Base-by-base conservation (phyloP, 257 asterid species). In the Scutellaria baicalensis region DNA sequence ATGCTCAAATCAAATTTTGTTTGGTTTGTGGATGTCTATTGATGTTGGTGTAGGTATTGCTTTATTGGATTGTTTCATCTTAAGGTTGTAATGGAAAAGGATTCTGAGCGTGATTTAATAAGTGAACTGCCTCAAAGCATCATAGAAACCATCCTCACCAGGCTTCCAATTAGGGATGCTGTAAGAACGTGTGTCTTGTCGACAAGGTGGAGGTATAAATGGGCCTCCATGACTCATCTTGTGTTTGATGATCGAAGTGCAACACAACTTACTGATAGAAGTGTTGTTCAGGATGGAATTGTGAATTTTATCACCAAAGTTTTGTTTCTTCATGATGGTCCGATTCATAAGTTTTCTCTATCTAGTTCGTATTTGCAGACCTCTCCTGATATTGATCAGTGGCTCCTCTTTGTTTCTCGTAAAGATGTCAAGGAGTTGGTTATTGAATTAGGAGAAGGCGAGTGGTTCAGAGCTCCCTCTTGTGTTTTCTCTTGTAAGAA, bases 101-200 rank as follows among this genome's bases (percentile, higher is more conserved):
- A 77, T 75, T 38, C 8, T 3, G 86, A 14, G 54, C 62, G 11
- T 33, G 97, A 93, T 83, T 70, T 84, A 66, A 81, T 93, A 18
- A 90, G 92, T 60, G 96, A 93, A 74, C 86, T 93, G 68, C 98
- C 98, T 14, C 90, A 84, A 64, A 83, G 96, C 79, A 86, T 93
- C 59, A 66, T 85, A 70, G 97, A 88, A 81, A 75, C 78, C 68
- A 88, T 93, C 65, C 91, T 93, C 60, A 64, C 84, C 9, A 93
- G 78, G 87, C 85, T 93, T 73, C 92, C 97, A 5, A 75, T 88
- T 12, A 71, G 82, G 49, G 96, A 93, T 63, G 94, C 90, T 13
- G 91, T 90, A 64, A 80, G 84, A 72, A 93, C 98, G 17, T 80
- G 98, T 84, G 35, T 77, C 9, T 66, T 93, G 56, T 88, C 97